Percentiles rank a stretch among this genome's conserved stretches.
These are phyloP conservation scores for Taxillus chinensis DNA, from an alignment of 164 flowering plant genomes.

Conservation along the genomic window DNA sequence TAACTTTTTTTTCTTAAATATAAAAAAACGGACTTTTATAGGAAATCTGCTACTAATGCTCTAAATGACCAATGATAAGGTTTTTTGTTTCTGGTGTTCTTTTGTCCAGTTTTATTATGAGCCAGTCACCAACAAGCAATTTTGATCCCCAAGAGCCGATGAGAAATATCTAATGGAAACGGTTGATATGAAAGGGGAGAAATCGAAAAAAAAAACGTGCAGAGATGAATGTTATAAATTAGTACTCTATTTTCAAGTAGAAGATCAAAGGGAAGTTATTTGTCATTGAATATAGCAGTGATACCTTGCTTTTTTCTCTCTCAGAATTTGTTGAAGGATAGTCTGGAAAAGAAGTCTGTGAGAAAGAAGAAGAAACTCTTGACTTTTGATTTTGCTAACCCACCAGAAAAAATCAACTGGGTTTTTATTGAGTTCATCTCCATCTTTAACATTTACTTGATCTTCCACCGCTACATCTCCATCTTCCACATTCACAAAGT, in stretches of 20 bases:
- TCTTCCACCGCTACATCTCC: too few species aligned
- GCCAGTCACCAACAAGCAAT: conserved; percentile 31
- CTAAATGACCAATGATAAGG: too few species aligned
- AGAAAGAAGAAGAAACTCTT: conserved; percentile 3
- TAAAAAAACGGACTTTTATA: too few species aligned
- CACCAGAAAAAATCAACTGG: conserved; percentile 33
- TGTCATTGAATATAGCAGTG: neutral
- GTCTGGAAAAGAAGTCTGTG: conserved; percentile 3
- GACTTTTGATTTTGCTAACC: conserved; percentile 8
- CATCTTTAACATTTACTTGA: too few species aligned
- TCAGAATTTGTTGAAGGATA: conserved; percentile 10
- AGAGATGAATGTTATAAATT: too few species aligned
- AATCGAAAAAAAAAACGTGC: too few species aligned
- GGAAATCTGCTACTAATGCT: too few species aligned
- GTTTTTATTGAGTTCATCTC: conserved; percentile 15
- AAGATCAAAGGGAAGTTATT: neutral
- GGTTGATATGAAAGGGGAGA: too few species aligned
- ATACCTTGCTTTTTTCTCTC: neutral
- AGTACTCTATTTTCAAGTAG: too few species aligned
- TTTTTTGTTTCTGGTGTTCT: neutral
- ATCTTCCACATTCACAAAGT: too few species aligned
- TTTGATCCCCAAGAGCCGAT: conserved; percentile 27
- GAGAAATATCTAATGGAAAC: conserved; percentile 24
- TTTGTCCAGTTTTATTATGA: conserved; percentile 32
- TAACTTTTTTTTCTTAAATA: too few species aligned